These are phyloP conservation scores for Aspergillus luchuensis DNA, from an alignment of 2,329 filamentous ascomycete species.

Conservation along the genomic window DNA sequence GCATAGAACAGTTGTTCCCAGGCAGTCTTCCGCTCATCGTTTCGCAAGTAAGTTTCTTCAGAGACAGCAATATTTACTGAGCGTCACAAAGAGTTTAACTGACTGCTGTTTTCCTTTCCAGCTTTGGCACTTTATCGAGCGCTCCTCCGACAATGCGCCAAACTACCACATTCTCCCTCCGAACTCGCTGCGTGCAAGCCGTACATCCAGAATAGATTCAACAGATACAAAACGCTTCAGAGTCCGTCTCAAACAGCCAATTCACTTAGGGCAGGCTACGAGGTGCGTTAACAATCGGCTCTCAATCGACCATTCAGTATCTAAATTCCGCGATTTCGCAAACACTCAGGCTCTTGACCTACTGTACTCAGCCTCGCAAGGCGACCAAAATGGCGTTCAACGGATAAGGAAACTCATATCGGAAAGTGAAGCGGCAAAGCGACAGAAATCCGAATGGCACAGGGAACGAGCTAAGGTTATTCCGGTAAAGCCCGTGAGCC, in stretches of 20 bases:
- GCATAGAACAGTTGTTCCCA: constrained; percentile 40
- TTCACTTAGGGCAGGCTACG: constrained; percentile 46
- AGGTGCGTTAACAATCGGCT: constrained; percentile 29
- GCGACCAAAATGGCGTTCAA: constrained; percentile 27
- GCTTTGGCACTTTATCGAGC: constrained; percentile 50
- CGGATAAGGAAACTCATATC: constrained; percentile 32
- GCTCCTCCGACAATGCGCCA: constrained; percentile 46
- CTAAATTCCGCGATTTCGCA: constrained; percentile 9
- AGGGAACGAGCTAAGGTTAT: constrained; percentile 16
- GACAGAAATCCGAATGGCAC: constrained; percentile 26
- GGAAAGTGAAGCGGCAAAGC: constrained; percentile 26
- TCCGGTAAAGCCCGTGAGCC: constrained; percentile 26
- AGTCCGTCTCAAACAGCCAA: constrained; percentile 44
- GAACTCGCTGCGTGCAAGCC: constrained; percentile 29
- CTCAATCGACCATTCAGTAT: neutral
- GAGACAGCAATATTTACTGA: too few relatives aligned
- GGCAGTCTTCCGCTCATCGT: constrained; percentile 43
- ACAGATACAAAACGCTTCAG: constrained; percentile 39
- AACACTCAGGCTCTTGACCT: constrained; percentile 40
- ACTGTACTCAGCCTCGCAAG: constrained; percentile 36
- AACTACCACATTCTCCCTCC: constrained; percentile 27
- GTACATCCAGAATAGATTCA: constrained; percentile 42
- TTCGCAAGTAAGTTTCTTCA: constrained; percentile 44
- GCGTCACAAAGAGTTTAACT: too few relatives aligned
- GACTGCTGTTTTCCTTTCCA: constrained; percentile 18